Evolutionary conservation across 148 eudicot genomes (phyloP).

Genomic region (Nepenthes mirabilis): DNA sequence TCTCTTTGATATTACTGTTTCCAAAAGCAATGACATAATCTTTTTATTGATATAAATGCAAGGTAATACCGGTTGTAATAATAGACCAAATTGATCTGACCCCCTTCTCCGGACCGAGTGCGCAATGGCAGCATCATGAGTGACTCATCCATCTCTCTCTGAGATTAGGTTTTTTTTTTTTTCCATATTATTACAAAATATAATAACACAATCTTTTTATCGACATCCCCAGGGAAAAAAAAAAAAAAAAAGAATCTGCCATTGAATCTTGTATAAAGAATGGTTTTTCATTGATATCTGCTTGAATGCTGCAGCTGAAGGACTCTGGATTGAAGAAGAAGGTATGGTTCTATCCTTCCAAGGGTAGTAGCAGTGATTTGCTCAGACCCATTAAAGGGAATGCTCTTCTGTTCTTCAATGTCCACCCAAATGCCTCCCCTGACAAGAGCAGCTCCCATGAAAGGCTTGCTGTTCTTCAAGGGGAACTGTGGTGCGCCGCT

Average conservation of each 20-base stretch:
- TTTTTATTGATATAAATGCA: too few relatives aligned
- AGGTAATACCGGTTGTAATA: too few relatives aligned
- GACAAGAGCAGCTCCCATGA: constrained; percentile 58
- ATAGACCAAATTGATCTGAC: too few relatives aligned
- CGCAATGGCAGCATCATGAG: too few relatives aligned
- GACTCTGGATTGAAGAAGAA: constrained; percentile 23
- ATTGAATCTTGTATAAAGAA: neutral
- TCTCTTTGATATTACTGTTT: neutral
- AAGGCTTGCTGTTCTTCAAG: constrained; percentile 55
- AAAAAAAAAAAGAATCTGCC: too few relatives aligned
- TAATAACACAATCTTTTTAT: too few relatives aligned
- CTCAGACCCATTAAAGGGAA: constrained; percentile 68
- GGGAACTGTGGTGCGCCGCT: constrained; percentile 74
- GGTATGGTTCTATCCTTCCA: constrained; percentile 34
- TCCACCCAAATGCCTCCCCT: constrained; percentile 52
- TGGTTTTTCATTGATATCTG: neutral
- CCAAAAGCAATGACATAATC: neutral
- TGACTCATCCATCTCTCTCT: too few relatives aligned
- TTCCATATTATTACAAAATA: too few relatives aligned
- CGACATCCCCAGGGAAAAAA: too few relatives aligned
- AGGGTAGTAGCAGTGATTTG: constrained; percentile 17
- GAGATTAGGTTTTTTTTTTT: too few relatives aligned
- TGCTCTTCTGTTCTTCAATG: constrained; percentile 71
- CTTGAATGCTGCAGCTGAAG: constrained; percentile 21
- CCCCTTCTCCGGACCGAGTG: too few relatives aligned